Conservation (phyloP, 139 green algal species). For the Tetradesmus obliquus region DNA sequence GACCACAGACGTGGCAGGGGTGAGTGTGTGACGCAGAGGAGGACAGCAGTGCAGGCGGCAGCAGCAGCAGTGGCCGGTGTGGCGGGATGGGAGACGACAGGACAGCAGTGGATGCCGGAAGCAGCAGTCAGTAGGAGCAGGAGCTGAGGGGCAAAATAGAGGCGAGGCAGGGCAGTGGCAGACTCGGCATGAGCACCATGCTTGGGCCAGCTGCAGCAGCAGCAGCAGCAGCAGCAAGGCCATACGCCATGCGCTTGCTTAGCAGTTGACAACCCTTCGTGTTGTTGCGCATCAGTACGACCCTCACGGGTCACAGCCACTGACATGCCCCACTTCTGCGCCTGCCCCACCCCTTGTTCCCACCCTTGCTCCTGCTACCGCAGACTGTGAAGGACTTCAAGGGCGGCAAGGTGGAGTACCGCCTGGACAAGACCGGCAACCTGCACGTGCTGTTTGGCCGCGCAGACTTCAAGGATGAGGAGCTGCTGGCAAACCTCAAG, state of each 20-base stretch:
- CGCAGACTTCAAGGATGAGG: conserved; percentile 86
- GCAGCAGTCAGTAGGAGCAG: background rate
- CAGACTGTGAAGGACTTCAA: conserved; percentile 99
- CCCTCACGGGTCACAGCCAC: background rate
- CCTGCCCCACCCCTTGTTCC: background rate
- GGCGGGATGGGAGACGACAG: background rate
- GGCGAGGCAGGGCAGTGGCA: no score
- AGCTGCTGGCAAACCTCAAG: conserved; percentile 96
- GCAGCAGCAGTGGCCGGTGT: background rate
- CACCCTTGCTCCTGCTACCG: background rate
- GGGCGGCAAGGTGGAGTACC: conserved; percentile 99
- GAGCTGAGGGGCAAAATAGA: no score
- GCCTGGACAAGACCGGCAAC: conserved; percentile 98
- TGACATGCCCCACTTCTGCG: background rate
- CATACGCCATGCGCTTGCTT: no score
- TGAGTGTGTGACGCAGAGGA: conserved; percentile 57
- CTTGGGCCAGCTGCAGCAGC: no score
- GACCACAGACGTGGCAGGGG: conserved; percentile 92
- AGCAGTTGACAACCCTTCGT: no score
- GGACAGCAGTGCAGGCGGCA: background rate
- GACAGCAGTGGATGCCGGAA: background rate
- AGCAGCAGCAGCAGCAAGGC: no score
- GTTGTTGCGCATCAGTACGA: background rate
- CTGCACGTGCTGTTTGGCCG: conserved; percentile 97
- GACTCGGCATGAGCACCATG: no score